phyloP scores from a whole-genome alignment of 257 asterid species.

The Solanum pennellii region DNA sequence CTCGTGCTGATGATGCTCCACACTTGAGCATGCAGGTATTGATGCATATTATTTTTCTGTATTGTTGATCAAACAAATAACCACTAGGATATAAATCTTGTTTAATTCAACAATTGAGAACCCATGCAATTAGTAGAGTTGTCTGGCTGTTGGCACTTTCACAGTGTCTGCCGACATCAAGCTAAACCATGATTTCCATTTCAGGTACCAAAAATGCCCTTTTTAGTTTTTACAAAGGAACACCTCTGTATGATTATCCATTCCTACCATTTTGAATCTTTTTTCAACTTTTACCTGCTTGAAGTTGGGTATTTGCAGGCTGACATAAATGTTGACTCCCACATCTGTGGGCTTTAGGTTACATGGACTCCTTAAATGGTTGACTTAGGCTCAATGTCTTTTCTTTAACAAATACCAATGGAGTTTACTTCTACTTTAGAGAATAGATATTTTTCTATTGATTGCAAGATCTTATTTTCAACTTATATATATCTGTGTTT shows the following conservation, averaged over 20 bases:
- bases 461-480: background rate
- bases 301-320: background rate
- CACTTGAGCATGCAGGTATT: constrained; percentile 72
- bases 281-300: background rate
- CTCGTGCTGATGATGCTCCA: constrained; percentile 97
- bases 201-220: background rate
- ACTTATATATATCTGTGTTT: background rate
- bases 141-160: background rate
- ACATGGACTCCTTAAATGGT: background rate
- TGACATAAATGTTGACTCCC: background rate
- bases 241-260: background rate
- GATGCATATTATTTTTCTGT: background rate
- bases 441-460: background rate
- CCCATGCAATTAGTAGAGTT: background rate
- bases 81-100: background rate
- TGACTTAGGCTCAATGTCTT: background rate
- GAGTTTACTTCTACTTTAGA: background rate
- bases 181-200: background rate
- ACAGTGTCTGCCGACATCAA: background rate
- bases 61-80: background rate
- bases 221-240: background rate
- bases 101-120: background rate
- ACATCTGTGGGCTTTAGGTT: background rate
- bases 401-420: background rate
- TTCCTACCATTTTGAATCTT: background rate